Base-by-base conservation (phyloP, 208 protist species). In the Tetramitus jugosus region DNA sequence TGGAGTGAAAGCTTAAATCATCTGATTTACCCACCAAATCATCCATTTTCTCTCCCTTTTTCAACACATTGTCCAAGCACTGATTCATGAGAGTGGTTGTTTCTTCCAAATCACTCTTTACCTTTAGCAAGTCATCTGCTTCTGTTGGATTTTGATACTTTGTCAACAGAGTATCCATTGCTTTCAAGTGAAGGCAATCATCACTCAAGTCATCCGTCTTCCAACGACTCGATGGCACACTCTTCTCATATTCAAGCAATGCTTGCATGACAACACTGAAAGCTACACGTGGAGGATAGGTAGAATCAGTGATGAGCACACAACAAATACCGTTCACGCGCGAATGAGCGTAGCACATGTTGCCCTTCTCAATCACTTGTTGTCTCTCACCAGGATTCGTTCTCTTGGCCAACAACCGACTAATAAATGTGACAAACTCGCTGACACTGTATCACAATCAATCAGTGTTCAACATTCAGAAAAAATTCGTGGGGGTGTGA, bases 81-180 rank as follows among this genome's bases (percentile, higher is more conserved):
- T 83, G 71, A 46, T 79, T 65, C 80, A 83, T 83, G 33, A 83
- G n/a, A 0, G 42, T 37, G 40, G 83, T 75, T 26, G 77, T 78
- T 33, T 81, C 80, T 23, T 83, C 80, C 43, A 83, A 67, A 33
- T 83, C 80, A 17, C 6, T 75, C 45, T 80, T 77, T 26, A 83
- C 39, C 46, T 56, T 52, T 42, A 49, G 6, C 29, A 83, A 37
- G n/a, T 83, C 82, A 35, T 83, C 80, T n/a, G 80, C 69, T 46
- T 52, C 40, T 29, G 56, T 62, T 43, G 80, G 80, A 45, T 83
- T 39, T 72, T 83, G 80, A 40, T 80, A 83, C 39, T 61, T 77
- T 62, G 7, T 3, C 33, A 77, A 31, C 6, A 42, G 35, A 43
- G n/a, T n/a, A 14, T 62, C 17, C 31, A 77, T 71, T 26, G 35